Base-by-base conservation (phyloP, 78 protist species). In the Guillardia theta region DNA sequence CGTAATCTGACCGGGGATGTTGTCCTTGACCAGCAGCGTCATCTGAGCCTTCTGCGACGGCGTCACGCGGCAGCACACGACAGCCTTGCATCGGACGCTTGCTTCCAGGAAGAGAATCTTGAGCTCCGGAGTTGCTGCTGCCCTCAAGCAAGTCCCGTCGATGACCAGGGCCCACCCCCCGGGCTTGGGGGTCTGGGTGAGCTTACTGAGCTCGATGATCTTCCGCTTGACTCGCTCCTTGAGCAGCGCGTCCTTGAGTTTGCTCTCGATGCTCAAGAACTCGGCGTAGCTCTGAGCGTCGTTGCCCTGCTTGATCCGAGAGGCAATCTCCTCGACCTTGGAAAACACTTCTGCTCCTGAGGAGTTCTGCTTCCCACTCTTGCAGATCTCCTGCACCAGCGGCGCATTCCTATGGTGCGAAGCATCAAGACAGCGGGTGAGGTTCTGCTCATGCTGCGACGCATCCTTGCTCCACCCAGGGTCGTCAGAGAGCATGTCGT, bases 1-100 rank as follows among this genome's bases (percentile, higher is more conserved):
- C 70, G 93, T 88, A 64, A 88, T 88, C 93, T 48, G 76, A 21
- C 62, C 54, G 5, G 93, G 93, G 46, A 88, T 45, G 93, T 88
- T 88, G 93, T 88, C 62, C 93, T 48, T 45, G 44, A 88, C 93
- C n/a, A 88, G 93, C 0, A 88, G 93, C 54, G 62, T 48, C 44
- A 88, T 64, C 46, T 45, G 46, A 0, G 94, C 94, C 48, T 92
- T 92, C 88, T 92, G 94, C 3, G 50, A 8, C 39, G 94, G 94
- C 37, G 83, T 77, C 58, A 92, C 94, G 58, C 94, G 94, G 58
- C 94, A 92, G 88, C 94, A 92, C 54, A 92, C 53, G 18, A 90
- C 78, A 21, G 80, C 80, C 80, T 64, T 64, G 80, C 80, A 64
- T 6, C 12, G 80, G 80, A 64, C 30, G 10, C 44, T 6, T 18